Base-by-base conservation (phyloP, 176 grass and related monocot species). In the Rhynchospora breviuscula region DNA sequence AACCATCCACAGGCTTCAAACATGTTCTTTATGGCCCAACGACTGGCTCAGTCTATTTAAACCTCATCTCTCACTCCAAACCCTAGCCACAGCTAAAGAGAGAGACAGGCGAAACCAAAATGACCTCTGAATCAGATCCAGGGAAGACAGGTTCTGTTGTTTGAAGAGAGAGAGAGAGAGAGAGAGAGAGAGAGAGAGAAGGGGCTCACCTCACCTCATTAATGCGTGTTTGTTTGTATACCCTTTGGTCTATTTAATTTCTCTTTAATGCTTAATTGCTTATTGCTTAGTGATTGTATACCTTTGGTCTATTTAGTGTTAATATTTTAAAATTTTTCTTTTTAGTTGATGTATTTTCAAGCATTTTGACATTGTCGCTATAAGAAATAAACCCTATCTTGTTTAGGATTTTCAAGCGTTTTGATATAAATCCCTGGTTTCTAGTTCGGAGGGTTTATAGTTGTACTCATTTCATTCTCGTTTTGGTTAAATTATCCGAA, bases 401-500 rank as follows among this genome's bases (percentile, higher is more conserved):
- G 51, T 33, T 75, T 75, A 52, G 10, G 13, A 66, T 49, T 22
- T 67, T 66, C 79, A 66, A 35, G 60, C 79, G 52, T 66, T 66
- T 72, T 48, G 10, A 67, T 29, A 33, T 67, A 18, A 63, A 82
- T 67, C 66, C 53, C n/a, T 64, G 14, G 14, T 79, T 79, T 18
- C 56, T 69, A 69, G 33, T 69, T 68, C 33, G 43, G 18, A 68
- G 11, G 21, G 51, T 48, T 63, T 35, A 52, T 22, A 52, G n/a
- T n/a, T n/a, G n/a, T 14, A 61, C 43, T 66, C 33, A 51, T 81
- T 79, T 49, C 8, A 10, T 12, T 82, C 45, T 35, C 47, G 12
- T 62, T 75, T 81, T 49, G n/a, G 79, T 63, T 12, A 64, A 66
- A 68, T 67, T 68, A 66, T 82, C 44, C 47, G 29, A 82, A 82